phyloP scores from a whole-genome alignment of 2,329 filamentous ascomycete species.

The Colletotrichum plurivorum region DNA sequence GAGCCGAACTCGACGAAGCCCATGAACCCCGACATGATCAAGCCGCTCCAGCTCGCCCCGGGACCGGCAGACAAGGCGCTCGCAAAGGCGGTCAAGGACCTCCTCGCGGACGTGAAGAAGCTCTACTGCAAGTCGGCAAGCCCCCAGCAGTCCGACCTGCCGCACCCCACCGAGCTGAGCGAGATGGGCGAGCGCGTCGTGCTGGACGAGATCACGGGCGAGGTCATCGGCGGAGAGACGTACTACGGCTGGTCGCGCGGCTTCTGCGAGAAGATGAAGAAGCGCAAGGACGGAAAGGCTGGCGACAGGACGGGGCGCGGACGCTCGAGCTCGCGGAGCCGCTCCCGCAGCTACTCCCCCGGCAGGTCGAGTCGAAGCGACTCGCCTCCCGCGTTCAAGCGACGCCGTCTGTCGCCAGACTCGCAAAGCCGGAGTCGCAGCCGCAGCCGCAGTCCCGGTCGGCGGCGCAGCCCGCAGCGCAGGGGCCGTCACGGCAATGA shows the following conservation, averaged over 20 bases:
- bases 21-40: constrained; percentile 79
- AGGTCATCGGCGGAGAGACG: constrained; percentile 76
- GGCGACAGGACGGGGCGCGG: constrained; percentile 47
- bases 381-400: constrained; percentile 55
- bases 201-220: constrained; percentile 76
- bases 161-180: constrained; percentile 73
- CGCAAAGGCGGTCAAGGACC: constrained; percentile 75
- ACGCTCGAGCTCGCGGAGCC: constrained; percentile 51
- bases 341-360: constrained; percentile 47
- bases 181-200: constrained; percentile 80
- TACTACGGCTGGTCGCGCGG: constrained; percentile 90
- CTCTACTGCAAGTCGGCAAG: constrained; percentile 72
- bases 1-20: constrained; percentile 81
- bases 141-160: constrained; percentile 60
- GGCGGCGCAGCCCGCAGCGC: constrained; percentile 39
- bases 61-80: constrained; percentile 79
- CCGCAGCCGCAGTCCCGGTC: constrained; percentile 49
- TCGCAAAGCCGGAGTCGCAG: constrained; percentile 49
- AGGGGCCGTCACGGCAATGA: constrained; percentile 41
- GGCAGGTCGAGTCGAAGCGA: constrained; percentile 50
- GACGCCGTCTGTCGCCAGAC: constrained; percentile 52
- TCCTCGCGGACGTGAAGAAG: constrained; percentile 78
- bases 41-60: constrained; percentile 77
- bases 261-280: constrained; percentile 87
- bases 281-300: constrained; percentile 55